Evolutionary conservation across 2,329 filamentous ascomycete species (phyloP), one percentile per base, ranked within the genome.

Genomic region (Colletotrichum tropicale): DNA sequence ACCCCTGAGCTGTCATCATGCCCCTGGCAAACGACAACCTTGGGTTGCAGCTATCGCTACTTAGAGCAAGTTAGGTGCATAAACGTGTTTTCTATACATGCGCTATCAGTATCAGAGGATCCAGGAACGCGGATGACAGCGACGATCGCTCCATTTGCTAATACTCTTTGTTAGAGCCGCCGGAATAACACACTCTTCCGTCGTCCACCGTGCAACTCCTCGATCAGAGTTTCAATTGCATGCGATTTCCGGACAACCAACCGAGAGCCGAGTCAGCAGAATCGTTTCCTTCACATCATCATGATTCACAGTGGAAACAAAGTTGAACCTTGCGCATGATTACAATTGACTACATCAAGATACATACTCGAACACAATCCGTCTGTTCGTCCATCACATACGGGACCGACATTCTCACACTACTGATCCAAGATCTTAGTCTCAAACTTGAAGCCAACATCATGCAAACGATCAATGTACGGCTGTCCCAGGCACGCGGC

Each of bases 401-500:
- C 10, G 12, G 8, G 7, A 30, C n/a, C 30, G 12, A 10, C 24
- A 9, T 6, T 36, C 38, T 85, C 9, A 13, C 55, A 28, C 55
- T 58, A 58, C 21, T 58, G 55, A 26, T 58, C 83, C 34, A 87
- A 78, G 16, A 90, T 83, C 80, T 87, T 88, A 28, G 88, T 87
- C 79, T 94, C 90, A 60, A 94, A 87, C 81, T 90, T 90, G 80
- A 96, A 89, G 4, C 93, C 94, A 52, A 86, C 88, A 38, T 88
- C 86, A 43, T 90, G 85, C 55, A 95, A 80, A 16, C 93, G 88
- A 80, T 95, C 91, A 75, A 95, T 86, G 80, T 91, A 94, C 12
- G 88, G 85, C 78, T 93, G 91, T 1, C 94, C 94, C 4, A 96
- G 85, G 70, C 91, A 94, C 1, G 94, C 93, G 1, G 94, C 92